A percentile compares a stretch with the other conserved stretches of the same genome.
Evolutionary conservation across 192 early-diverging fungal species (phyloP).

Genomic region (Linnemannia exigua): DNA sequence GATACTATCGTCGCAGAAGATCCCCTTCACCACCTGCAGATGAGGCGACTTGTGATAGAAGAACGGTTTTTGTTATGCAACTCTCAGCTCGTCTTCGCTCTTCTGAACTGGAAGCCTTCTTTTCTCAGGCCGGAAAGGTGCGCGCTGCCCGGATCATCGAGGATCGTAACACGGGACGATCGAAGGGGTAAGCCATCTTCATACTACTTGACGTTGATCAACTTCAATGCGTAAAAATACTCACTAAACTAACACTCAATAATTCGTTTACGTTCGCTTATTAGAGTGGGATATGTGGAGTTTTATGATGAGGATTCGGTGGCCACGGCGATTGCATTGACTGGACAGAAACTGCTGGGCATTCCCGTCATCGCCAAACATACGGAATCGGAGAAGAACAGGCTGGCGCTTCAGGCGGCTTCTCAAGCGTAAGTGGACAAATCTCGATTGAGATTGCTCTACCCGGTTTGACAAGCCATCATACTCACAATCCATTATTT

Average conservation of each 20-base stretch:
- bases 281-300: slow-evolving; percentile 97
- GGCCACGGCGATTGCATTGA: slow-evolving; percentile 85
- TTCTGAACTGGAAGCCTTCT: slow-evolving; percentile 91
- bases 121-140: slow-evolving; percentile 84
- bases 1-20: slow-evolving; percentile 56
- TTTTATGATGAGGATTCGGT: slow-evolving; percentile 92
- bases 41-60: slow-evolving; percentile 85
- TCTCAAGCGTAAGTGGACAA: slow-evolving; percentile 63
- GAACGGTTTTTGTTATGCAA: slow-evolving; percentile 97
- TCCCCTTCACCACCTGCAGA: slow-evolving; percentile 79
- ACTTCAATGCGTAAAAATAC: neutral
- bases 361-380: slow-evolving; percentile 95
- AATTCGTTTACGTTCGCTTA: neutral
- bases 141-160: slow-evolving; percentile 90
- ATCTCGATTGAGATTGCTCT: slow-evolving; percentile 44
- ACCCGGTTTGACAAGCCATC: neutral
- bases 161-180: slow-evolving; percentile 86
- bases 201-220: neutral
- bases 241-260: neutral
- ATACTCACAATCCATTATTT: neutral
- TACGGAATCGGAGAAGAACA: slow-evolving; percentile 96
- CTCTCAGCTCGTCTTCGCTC: slow-evolving; percentile 83
- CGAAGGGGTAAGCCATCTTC: slow-evolving; percentile 80
- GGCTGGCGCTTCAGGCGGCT: slow-evolving; percentile 73
- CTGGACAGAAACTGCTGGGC: slow-evolving; percentile 89